Evolutionary conservation across 768 basidiomycete genomes (phyloP), one percentile per base, ranked within the genome.

Genomic region (Auriscalpium orientale): DNA sequence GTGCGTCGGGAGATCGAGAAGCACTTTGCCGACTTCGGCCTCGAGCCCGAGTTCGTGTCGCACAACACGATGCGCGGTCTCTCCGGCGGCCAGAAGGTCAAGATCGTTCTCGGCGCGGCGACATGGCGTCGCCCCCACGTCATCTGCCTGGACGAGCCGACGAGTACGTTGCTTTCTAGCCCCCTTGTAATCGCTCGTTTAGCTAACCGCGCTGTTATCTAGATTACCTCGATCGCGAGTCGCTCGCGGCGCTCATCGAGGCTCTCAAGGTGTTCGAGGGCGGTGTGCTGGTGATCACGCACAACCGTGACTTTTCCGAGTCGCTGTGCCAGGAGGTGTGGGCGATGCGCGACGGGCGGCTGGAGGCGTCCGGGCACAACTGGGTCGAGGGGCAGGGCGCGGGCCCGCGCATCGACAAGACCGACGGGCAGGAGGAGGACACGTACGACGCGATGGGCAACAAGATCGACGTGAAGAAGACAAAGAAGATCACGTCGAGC

Each of bases 11-110:
- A 98, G 77, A 97, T 98, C 61, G 95, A 98, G 84, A 95, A 95
- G 79, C 95, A 98, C 82, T 95, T 98, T 65, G 91, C 90, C 59
- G 95, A 98, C 80, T 98, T 98, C 67, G 94, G 97, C 77, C 91
- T 99, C 66, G 97, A 99, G 77, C 79, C 97, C 60, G 97, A 98
- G 79, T 98, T 99, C 73, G 93, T 95, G 62, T 91, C 91, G 22
- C 97, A 99, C 82, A 99, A 98, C 84, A 89, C 88, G 65, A 99
- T 98, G 97, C 83, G 95, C 58, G 95, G 95, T 83, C 85, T 97
- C 47, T 95, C 94, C 61, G 95, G 95, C 74, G 95, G 95, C 71
- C 95, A 98, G 77, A 98, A 98, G 78, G 95, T 98, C 72, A 98
- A 98, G 87, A 93, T 98, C 67, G 95, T 97, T 48, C 89, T 98